Conservation (phyloP, 1,284 basidiomycete species). For the Wallemia mellicola region DNA sequence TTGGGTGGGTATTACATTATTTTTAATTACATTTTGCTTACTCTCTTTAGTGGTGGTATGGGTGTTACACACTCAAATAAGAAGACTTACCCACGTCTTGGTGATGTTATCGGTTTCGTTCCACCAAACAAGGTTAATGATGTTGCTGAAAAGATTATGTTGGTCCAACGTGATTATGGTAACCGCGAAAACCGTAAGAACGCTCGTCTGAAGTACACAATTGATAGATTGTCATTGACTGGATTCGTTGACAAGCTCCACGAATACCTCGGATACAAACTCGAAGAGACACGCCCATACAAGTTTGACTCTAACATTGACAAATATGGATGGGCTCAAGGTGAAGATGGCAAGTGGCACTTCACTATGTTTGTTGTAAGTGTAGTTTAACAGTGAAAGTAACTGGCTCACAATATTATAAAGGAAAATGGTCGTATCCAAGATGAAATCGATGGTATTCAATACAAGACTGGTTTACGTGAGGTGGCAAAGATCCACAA, state of each 20-base stretch:
- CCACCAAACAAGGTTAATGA: constrained; percentile 55
- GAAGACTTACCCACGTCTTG: constrained; percentile 85
- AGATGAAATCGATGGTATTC: constrained; percentile 47
- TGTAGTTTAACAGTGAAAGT: not conserved
- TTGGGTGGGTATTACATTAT: constrained; percentile 16
- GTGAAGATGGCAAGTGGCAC: constrained; percentile 65
- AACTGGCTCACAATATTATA: not conserved
- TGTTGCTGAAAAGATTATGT: constrained; percentile 74
- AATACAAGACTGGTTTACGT: constrained; percentile 74
- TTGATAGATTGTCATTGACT: constrained; percentile 72
- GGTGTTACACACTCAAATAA: constrained; percentile 97
- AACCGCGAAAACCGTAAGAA: constrained; percentile 36
- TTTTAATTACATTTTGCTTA: constrained; percentile 16
- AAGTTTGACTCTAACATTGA: constrained; percentile 73
- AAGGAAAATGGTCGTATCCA: constrained; percentile 60
- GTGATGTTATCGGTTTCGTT: constrained; percentile 72
- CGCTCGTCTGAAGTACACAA: constrained; percentile 66
- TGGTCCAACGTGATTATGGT: constrained; percentile 81
- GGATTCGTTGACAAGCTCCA: constrained; percentile 73
- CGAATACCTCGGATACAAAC: constrained; percentile 47
- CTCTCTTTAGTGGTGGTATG: constrained; percentile 53
- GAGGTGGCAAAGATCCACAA: constrained; percentile 86
- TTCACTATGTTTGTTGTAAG: constrained; percentile 74
- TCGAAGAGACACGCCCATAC: constrained; percentile 43
- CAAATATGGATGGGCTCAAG: constrained; percentile 71